Percentiles rank a stretch among this genome's conserved stretches.
phyloP scores from a whole-genome alignment of 163 green algal genomes.

The Trebouxia gelatinosa region DNA sequence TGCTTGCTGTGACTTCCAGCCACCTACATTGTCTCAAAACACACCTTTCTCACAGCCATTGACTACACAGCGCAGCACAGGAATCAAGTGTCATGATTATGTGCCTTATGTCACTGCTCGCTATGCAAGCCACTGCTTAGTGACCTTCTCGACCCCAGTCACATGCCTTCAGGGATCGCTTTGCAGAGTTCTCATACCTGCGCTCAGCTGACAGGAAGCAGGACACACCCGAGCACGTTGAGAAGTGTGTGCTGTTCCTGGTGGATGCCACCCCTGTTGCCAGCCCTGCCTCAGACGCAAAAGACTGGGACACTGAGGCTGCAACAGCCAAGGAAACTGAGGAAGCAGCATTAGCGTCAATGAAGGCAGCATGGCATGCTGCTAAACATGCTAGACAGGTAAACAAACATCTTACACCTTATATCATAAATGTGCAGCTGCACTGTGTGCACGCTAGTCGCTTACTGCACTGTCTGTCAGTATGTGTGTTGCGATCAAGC shows the following conservation, averaged over 20 bases:
- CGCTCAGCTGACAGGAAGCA: conserved; percentile 21
- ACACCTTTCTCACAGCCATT: too few relatives aligned
- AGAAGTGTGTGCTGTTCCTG: conserved; percentile 49
- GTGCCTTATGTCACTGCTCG: too few relatives aligned
- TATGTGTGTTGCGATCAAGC: too few relatives aligned
- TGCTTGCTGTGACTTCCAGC: too few relatives aligned
- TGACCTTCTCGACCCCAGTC: neutral
- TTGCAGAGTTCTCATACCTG: conserved; percentile 46
- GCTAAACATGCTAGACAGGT: conserved; percentile 34
- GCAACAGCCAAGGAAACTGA: neutral
- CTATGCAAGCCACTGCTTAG: too few relatives aligned
- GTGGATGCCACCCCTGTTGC: conserved; percentile 44
- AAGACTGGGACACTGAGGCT: conserved; percentile 26
- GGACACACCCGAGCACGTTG: conserved; percentile 17
- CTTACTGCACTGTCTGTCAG: too few relatives aligned
- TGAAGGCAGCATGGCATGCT: conserved; percentile 14
- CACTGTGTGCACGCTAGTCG: too few relatives aligned
- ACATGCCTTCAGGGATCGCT: conserved; percentile 34
- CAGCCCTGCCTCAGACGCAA: conserved; percentile 24
- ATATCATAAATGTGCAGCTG: too few relatives aligned
- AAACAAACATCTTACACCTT: too few relatives aligned
- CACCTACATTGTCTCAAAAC: too few relatives aligned
- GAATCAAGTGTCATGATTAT: too few relatives aligned
- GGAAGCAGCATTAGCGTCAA: conserved; percentile 23
- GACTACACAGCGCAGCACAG: too few relatives aligned